phyloP scores from a whole-genome alignment of 768 basidiomycete species.

The Lentinula aciculospora region DNA sequence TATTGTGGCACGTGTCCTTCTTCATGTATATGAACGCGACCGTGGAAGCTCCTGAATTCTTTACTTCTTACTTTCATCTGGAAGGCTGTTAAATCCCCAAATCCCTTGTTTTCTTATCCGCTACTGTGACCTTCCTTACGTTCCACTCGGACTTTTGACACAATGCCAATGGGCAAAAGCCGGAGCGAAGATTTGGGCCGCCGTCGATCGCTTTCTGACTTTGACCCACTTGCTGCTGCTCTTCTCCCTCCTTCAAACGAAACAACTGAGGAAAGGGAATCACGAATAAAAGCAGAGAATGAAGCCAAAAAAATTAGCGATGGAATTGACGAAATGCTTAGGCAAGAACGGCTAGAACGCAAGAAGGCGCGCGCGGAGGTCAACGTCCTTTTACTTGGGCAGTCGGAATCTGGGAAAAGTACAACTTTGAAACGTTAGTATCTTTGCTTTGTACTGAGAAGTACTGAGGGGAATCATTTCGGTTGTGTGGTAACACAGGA shows the following conservation, averaged over 20 bases:
- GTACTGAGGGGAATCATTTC: neutral
- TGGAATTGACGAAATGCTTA: constrained; percentile 74
- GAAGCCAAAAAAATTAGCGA: constrained; percentile 74
- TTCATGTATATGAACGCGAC: neutral
- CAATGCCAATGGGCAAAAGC: constrained; percentile 29
- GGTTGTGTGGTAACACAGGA: neutral
- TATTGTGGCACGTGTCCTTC: neutral
- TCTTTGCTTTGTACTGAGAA: neutral
- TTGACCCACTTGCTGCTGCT: constrained; percentile 66
- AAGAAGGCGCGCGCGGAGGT: constrained; percentile 60
- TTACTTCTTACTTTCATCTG: neutral
- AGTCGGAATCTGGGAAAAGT: constrained; percentile 88
- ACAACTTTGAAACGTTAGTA: constrained; percentile 84
- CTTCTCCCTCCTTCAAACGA: constrained; percentile 71
- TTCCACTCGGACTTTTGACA: neutral
- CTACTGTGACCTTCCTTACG: neutral
- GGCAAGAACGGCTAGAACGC: constrained; percentile 54
- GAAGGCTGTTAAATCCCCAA: too few relatives aligned
- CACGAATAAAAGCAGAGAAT: constrained; percentile 57
- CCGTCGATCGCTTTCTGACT: constrained; percentile 53
- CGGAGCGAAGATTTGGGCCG: constrained; percentile 28
- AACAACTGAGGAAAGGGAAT: constrained; percentile 59
- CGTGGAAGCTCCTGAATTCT: neutral
- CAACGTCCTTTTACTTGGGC: constrained; percentile 76
- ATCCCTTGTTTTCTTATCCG: neutral